phyloP scores from a whole-genome alignment of 495 filamentous ascomycete genomes.

The Amphirosellinia nigrospora region DNA sequence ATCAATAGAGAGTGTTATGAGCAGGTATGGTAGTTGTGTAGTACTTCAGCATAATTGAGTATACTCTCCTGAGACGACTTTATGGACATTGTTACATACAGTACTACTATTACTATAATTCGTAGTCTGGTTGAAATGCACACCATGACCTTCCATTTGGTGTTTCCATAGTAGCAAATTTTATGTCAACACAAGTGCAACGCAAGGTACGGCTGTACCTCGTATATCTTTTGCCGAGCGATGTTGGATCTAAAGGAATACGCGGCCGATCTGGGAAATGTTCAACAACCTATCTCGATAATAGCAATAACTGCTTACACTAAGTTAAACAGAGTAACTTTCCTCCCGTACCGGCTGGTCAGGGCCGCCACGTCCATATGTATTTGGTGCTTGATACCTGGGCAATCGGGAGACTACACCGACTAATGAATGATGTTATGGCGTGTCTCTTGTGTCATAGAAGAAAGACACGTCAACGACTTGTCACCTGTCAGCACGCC shows the following conservation, averaged over 20 bases:
- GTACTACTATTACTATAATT: background rate
- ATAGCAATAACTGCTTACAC: background rate
- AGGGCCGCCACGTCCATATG: background rate
- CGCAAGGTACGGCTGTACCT: background rate
- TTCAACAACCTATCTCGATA: background rate
- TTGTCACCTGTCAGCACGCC: constrained; percentile 1
- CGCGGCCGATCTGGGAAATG: background rate
- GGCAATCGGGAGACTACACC: constrained; percentile 1
- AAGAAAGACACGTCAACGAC: constrained; percentile 18
- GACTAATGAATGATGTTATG: background rate
- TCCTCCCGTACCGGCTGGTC: background rate
- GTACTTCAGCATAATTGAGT: too few species aligned
- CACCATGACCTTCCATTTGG: background rate
- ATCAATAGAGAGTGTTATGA: too few species aligned
- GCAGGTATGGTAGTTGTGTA: too few species aligned
- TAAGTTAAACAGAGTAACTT: background rate
- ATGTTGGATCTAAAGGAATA: background rate
- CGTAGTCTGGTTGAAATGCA: background rate
- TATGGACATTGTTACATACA: too few species aligned
- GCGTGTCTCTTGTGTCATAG: background rate
- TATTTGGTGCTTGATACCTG: background rate
- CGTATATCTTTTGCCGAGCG: background rate
- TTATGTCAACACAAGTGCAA: background rate
- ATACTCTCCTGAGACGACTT: too few species aligned
- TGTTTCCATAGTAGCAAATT: background rate